These are phyloP conservation scores for Chaetomiaceae sp. DNA, from an alignment of 2,329 filamentous ascomycete genomes.

Conservation along the genomic window DNA sequence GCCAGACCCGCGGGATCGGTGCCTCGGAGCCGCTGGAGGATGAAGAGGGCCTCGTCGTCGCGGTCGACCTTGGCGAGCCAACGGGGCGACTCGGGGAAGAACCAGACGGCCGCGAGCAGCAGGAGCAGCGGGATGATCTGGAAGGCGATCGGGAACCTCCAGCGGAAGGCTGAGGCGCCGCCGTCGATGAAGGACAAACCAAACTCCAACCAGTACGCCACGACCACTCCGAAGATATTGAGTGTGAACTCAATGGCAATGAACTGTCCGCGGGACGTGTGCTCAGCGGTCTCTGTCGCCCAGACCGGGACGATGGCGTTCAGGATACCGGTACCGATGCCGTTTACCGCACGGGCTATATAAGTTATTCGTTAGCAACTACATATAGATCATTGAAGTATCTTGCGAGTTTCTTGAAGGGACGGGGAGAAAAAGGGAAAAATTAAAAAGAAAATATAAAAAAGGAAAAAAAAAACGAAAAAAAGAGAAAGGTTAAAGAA, in stretches of 20 bases:
- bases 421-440: too few species aligned
- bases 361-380: not conserved
- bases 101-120: not conserved
- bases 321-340: not conserved
- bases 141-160: not conserved
- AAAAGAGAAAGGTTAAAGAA: too few species aligned
- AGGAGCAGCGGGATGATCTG: not conserved
- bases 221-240: not conserved
- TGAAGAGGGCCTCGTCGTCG: slow-evolving; percentile 62
- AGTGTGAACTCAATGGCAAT: not conserved
- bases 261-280: not conserved
- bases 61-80: slow-evolving; percentile 64
- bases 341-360: not conserved
- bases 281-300: not conserved
- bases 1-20: slow-evolving; percentile 43
- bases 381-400: too few species aligned
- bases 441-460: too few species aligned
- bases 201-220: not conserved
- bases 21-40: slow-evolving; percentile 61
- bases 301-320: not conserved
- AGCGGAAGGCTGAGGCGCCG: not conserved
- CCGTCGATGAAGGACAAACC: not conserved
- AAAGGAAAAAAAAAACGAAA: too few species aligned
- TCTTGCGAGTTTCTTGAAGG: too few species aligned
- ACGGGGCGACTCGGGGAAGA: slow-evolving; percentile 54